These are phyloP conservation scores for Nicotiana paniculata DNA, from an alignment of 257 asterid species.

Conservation along the genomic window DNA sequence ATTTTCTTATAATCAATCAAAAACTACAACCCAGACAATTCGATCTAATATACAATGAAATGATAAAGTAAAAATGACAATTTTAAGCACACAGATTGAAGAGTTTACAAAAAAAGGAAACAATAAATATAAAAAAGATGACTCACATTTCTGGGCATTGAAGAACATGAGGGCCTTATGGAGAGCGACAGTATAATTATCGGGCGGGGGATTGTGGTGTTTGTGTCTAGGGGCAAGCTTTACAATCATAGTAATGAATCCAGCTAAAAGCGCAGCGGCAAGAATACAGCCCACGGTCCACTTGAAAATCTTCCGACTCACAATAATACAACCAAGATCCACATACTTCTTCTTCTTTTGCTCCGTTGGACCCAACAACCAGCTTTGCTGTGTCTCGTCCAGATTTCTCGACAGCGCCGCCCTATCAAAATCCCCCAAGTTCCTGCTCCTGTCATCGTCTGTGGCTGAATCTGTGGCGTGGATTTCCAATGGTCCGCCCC, in stretches of 20 bases:
- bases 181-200: conserved; percentile 81
- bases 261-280: conserved; percentile 69
- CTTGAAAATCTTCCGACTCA: conserved; percentile 77
- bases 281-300: conserved; percentile 78
- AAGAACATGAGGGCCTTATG: conserved; percentile 92
- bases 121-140: neutral
- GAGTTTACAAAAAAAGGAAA: neutral
- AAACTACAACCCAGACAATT: neutral
- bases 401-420: conserved; percentile 90
- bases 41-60: neutral
- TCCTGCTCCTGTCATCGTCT: conserved; percentile 93
- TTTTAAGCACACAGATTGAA: neutral
- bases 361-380: conserved; percentile 93
- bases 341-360: conserved; percentile 97
- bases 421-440: conserved; percentile 74
- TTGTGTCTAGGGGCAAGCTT: conserved; percentile 81
- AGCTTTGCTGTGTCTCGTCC: conserved; percentile 98
- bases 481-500: conserved; percentile 98
- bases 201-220: conserved; percentile 69
- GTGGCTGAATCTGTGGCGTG: conserved; percentile 92
- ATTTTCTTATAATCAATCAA: neutral
- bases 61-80: neutral
- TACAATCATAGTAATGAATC: conserved; percentile 71
- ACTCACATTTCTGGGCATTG: conserved; percentile 90
- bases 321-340: conserved; percentile 92